phyloP scores from a whole-genome alignment of 495 filamentous ascomycete species.

The Daldinia concentrica region DNA sequence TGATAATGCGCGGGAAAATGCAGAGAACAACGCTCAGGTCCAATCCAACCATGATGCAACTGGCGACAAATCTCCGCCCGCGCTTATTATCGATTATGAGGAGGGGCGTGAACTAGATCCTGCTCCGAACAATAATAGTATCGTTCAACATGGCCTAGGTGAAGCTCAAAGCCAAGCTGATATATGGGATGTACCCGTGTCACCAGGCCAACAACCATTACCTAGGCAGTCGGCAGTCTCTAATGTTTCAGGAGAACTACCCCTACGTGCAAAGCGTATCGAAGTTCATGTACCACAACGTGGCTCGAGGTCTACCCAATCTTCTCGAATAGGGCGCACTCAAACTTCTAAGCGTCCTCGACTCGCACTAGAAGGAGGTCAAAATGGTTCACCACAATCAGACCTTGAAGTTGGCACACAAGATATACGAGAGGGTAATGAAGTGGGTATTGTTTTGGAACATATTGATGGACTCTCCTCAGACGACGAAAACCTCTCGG shows the following conservation, averaged over 20 bases:
- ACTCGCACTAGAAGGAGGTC: conserved; percentile 1
- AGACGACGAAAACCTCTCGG: conserved; percentile 11
- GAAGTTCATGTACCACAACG: conserved; percentile 3
- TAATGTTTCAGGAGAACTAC: conserved; percentile 1
- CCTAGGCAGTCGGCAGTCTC: not conserved
- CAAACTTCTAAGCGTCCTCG: not conserved
- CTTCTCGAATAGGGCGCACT: not conserved
- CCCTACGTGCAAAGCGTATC: not conserved
- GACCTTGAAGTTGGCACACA: not conserved
- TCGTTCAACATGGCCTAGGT: not conserved
- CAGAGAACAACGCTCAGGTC: not conserved
- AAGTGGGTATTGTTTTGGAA: conserved; percentile 3
- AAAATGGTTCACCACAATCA: not conserved
- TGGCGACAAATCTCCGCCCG: not conserved
- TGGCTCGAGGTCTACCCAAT: not conserved
- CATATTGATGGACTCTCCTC: conserved; percentile 10
- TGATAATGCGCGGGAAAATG: not conserved
- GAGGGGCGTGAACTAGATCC: not conserved
- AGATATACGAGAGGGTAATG: conserved; percentile 1
- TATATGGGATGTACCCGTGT: conserved; percentile 26
- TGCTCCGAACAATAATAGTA: not conserved
- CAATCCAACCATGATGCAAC: not conserved
- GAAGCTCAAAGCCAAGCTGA: not conserved
- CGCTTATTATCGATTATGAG: not conserved
- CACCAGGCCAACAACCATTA: conserved; percentile 8